These are phyloP conservation scores for Pyrenophora tritici-repentis DNA, from an alignment of 2,329 filamentous ascomycete genomes.

Conservation along the genomic window DNA sequence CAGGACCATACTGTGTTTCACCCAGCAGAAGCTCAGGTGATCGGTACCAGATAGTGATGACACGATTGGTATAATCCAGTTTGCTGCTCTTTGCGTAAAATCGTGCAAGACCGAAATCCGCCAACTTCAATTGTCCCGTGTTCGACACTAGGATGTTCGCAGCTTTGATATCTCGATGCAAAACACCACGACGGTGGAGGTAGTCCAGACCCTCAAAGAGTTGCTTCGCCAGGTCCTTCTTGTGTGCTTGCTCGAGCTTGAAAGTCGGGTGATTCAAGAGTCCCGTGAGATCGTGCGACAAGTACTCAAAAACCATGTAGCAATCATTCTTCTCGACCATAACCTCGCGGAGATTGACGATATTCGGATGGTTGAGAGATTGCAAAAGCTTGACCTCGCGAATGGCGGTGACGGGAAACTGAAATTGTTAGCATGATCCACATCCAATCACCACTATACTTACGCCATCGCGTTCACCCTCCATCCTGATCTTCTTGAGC, in stretches of 20 bases:
- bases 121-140: slow-evolving; percentile 85
- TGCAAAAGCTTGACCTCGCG: slow-evolving; percentile 92
- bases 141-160: slow-evolving; percentile 96
- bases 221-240: slow-evolving; percentile 90
- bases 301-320: slow-evolving; percentile 99
- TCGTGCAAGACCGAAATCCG: slow-evolving; percentile 92
- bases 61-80: slow-evolving; percentile 95
- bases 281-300: slow-evolving; percentile 94
- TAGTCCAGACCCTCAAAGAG: slow-evolving; percentile 94
- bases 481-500: slow-evolving; percentile 90
- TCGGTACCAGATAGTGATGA: slow-evolving; percentile 99
- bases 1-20: slow-evolving; percentile 93
- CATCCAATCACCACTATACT: slow-evolving; percentile 25
- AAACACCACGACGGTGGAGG: slow-evolving; percentile 86
- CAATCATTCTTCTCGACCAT: slow-evolving; percentile 99
- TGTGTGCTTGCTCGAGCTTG: slow-evolving; percentile 80
- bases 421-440: slow-evolving; percentile 29
- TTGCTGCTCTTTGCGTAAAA: slow-evolving; percentile 94
- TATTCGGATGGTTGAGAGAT: slow-evolving; percentile 78
- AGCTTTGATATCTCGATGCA: slow-evolving; percentile 97
- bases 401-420: slow-evolving; percentile 86
- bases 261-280: slow-evolving; percentile 94
- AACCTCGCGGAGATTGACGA: slow-evolving; percentile 83
- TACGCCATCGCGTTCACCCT: slow-evolving; percentile 81
- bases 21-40: slow-evolving; percentile 92